Evolutionary conservation across 345 rosid genomes (phyloP), one percentile per base, ranked within the genome.

Genomic region (Syzygium oleosum): DNA sequence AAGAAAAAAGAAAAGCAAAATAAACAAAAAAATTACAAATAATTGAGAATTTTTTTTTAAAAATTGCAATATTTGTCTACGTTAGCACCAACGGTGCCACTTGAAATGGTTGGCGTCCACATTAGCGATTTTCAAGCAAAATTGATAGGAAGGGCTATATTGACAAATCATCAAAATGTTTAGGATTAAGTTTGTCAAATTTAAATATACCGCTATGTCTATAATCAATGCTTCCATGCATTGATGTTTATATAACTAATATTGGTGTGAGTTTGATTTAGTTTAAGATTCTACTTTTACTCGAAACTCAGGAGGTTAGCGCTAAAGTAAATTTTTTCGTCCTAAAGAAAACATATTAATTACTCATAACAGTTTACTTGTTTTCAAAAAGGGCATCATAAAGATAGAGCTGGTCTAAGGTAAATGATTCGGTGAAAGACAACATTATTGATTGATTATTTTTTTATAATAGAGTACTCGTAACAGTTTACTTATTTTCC

Each of bases 101-200:
- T 25, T 58, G 29, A 29, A n/a, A 58, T 58, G 65, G 29, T 1
- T 10, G 3, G 65, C 0, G 0, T 25, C 12, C 0, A 58, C 12
- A 11, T 58, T 4, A 25, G 14, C 29, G 29, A 25, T 58, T 25
- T 25, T 5, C 0, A 25, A 0, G 14, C 12, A 25, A 58, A 58
- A 58, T 58, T 58, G 12, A 6, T 25, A 0, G 1, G n/a, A 58
- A 58, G 15, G 13, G 14, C 31, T 58, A 11, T 14, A 25, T n/a
- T 10, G 4, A 7, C 29, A 58, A 58, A 58, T 25, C 5, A 0
- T 58, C 3, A 14, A 58, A 58, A 11, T 14, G 4, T 11, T 25
- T 58, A 58, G 5, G 14, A 25, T 14, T 25, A 5, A 58, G 12
- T 25, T 58, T 12, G 7, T 14, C 65, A 58, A 58, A 11, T 58